Evolutionary conservation across 768 basidiomycete species (phyloP), one percentile per base, ranked within the genome.

Genomic region (Lentinus brumalis): DNA sequence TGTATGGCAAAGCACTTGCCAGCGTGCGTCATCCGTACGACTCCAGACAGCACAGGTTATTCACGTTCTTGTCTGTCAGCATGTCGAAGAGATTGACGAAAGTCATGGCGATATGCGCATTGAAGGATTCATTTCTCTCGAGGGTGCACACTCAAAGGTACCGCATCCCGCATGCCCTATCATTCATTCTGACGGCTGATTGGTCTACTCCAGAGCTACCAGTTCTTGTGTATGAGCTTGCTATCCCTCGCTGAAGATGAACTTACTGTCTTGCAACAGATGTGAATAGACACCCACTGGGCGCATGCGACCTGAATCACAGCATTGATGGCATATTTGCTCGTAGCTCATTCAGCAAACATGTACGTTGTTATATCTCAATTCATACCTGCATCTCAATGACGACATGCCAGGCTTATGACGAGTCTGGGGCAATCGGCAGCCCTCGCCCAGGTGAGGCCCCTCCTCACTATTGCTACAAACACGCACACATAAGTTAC

Each of bases 101-200:
- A 69, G 66, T 38, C 78, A 73, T n/a, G 86, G 77, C 9, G 75
- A 78, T 15, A 73, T 89, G 67, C 81, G 73, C 46, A 75, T 93
- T 8, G 78, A 87, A 58, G 96, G 96, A 0, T 98, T 98, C 71
- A 86, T 97, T 57, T 91, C 92, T 70, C 78, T 94, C 5, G 82
- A 84, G 16, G 92, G 92, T 8, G 83, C 88, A 26, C 75, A 79
- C 62, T 87, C 91, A 21, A 94, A 89, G 78, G 94, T 87, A 61
- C 10, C 60, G 15, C 2, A 18, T 6, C 5, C 15, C 12, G 49
- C 42, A 42, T 15, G 12, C 21, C 15, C 16, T 26, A 31, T 50
- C 14, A 40, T 2, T 30, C 18, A 21, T 21, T 21, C 3, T 4
- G 9, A 35, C 15, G 16, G 21, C 14, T 7, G 8, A 12, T 30